phyloP scores from a whole-genome alignment of 2,329 filamentous ascomycete species.

The Alternaria ethzedia region DNA sequence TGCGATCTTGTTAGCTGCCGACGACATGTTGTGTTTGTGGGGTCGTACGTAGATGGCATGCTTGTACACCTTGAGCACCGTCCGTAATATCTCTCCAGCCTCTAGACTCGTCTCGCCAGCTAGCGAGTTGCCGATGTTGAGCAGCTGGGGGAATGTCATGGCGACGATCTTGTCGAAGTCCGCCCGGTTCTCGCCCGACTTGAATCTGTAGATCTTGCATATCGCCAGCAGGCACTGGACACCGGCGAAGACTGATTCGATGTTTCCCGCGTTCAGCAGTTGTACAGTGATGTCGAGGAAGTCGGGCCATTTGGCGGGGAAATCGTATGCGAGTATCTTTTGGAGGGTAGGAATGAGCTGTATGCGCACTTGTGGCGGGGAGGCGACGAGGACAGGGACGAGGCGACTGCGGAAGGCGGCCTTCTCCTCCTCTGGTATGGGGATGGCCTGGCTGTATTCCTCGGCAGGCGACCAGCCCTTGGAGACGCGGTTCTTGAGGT shows the following conservation, averaged over 20 bases:
- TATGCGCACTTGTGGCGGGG: slow-evolving; percentile 80
- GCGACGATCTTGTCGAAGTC: slow-evolving; percentile 97
- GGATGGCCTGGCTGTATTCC: slow-evolving; percentile 72
- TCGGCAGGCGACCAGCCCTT: slow-evolving; percentile 86
- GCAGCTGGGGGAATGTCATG: slow-evolving; percentile 84
- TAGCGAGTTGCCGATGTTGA: slow-evolving; percentile 85
- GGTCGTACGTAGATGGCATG: slow-evolving; percentile 89
- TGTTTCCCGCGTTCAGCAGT: slow-evolving; percentile 84
- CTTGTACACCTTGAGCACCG: slow-evolving; percentile 96
- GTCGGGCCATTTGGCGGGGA: slow-evolving; percentile 89
- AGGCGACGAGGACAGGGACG: slow-evolving; percentile 84
- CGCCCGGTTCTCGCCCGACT: slow-evolving; percentile 77
- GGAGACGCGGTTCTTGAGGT: slow-evolving; percentile 96
- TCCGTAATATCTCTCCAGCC: slow-evolving; percentile 94
- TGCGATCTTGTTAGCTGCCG: slow-evolving; percentile 51
- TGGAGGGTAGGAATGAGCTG: slow-evolving; percentile 94
- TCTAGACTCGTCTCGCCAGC: slow-evolving; percentile 91
- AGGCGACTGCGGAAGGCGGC: slow-evolving; percentile 83
- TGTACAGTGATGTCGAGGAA: slow-evolving; percentile 93
- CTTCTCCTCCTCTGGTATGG: slow-evolving; percentile 90
- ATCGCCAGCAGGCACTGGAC: slow-evolving; percentile 93
- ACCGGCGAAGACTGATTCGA: slow-evolving; percentile 86
- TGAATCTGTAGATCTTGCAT: slow-evolving; percentile 95
- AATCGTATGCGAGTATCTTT: slow-evolving; percentile 95
- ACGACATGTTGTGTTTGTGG: slow-evolving; percentile 8